Base-by-base conservation (phyloP, 441 rosid genomes). In the Pelargonium citronellum region DNA sequence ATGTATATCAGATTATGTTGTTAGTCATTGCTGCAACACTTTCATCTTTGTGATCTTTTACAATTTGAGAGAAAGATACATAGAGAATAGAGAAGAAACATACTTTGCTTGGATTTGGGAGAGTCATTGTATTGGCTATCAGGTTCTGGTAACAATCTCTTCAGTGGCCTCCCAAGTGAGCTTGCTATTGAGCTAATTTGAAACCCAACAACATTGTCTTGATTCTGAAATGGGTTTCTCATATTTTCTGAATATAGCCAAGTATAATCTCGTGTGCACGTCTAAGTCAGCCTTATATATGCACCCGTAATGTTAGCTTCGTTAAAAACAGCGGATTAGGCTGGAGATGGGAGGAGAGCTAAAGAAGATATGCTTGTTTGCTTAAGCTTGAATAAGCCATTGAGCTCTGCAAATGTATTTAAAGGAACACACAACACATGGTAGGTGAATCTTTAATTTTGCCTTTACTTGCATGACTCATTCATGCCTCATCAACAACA, bases 181-280 rank as follows among this genome's bases (percentile, higher is more conserved):
- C 58, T 58, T 57, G 72, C 20, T 22, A 65, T 47, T 15, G 75
- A 67, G 61, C 57, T 39, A 44, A 77, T 71, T 43, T 84, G 80
- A 62, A 79, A 69, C 10, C 80, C 83, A 67, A 76, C 61, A 62
- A 75, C 7, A 34, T 34, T 34, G 39, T 34, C 73, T 60, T 71
- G 86, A 64, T 72, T 67, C 71, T 69, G 71, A 61, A 60, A 17
- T 63, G 68, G 22, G 73, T 22, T 80, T 82, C 76, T 77, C 85
- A 75, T 80, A 34, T 75, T 69, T 51, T 55, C 20, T 1, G 15
- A 47, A 12, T 34, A 4, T 34, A 34, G 39, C 39, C 0, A 5
- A 4, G 0, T 34, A 34, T 34, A 5, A 34, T 0, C 39, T 34
- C 7, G 39, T 34, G 39, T 34, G 39, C 39, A 4, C 5, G 39